A percentile compares a stretch with the other conserved stretches of the same genome.
Evolutionary conservation across 129 eudicot species (phyloP).

Genomic region (Cynara cardunculus): DNA sequence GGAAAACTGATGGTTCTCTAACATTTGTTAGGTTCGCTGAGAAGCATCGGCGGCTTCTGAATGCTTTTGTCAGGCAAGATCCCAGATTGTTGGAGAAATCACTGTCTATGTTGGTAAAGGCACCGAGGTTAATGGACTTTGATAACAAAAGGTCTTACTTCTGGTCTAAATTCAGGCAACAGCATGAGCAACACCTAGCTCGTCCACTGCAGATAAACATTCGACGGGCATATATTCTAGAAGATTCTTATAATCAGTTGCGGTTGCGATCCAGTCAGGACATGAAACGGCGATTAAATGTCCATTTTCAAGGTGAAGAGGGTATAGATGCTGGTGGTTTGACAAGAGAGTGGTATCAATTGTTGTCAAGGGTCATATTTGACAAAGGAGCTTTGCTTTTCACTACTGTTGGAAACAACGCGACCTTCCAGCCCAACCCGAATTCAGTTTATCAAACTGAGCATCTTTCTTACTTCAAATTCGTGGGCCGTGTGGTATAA

Average conservation of each 20-base stretch:
- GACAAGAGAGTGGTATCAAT: conserved; percentile 97
- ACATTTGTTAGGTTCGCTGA: conserved; percentile 82
- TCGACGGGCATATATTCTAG: conserved; percentile 88
- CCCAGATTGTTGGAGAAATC: conserved; percentile 90
- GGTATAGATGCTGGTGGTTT: conserved; percentile 99
- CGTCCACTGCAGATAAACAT: conserved; percentile 85
- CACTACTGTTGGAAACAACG: conserved; percentile 94
- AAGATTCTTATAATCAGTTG: conserved; percentile 93
- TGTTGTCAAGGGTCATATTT: conserved; percentile 82
- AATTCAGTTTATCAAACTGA: conserved; percentile 97
- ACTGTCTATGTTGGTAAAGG: conserved; percentile 91
- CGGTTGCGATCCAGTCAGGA: conserved; percentile 83
- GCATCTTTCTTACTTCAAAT: conserved; percentile 95
- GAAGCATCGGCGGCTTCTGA: conserved; percentile 82
- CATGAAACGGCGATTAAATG: conserved; percentile 84
- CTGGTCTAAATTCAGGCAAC: conserved; percentile 84
- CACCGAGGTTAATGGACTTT: conserved; percentile 86
- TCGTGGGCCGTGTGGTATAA: conserved; percentile 99
- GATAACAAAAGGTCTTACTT: conserved; percentile 94
- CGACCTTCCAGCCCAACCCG: conserved; percentile 96
- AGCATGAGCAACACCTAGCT: conserved; percentile 83
- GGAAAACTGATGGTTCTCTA: conserved; percentile 54
- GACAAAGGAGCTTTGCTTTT: conserved; percentile 98
- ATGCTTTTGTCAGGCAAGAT: conserved; percentile 92
- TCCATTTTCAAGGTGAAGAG: conserved; percentile 99